phyloP scores from a whole-genome alignment of 2,329 filamentous ascomycete species.

The Neofusicoccum sp. region DNA sequence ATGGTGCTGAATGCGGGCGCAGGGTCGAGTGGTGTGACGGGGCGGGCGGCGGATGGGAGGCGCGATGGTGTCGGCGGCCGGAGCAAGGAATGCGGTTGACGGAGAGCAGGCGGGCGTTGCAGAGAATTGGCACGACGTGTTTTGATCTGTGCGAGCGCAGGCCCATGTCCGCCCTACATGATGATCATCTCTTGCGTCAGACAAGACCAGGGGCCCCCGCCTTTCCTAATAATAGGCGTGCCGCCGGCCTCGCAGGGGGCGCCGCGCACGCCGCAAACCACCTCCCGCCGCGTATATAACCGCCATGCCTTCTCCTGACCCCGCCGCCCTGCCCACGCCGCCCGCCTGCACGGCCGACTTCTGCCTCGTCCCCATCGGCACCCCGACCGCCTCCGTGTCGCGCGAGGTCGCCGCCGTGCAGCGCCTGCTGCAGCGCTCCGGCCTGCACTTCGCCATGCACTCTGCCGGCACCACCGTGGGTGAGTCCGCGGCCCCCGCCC shows the following conservation, averaged over 20 bases:
- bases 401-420: slow-evolving; percentile 86
- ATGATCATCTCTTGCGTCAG: not conserved
- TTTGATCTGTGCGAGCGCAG: slow-evolving; percentile 3
- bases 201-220: not conserved
- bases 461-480: slow-evolving; percentile 88
- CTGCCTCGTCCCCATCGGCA: slow-evolving; percentile 80
- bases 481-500: not conserved
- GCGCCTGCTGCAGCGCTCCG: slow-evolving; percentile 77
- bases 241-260: not conserved
- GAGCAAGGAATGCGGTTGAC: slow-evolving; percentile 16
- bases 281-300: not conserved
- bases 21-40: slow-evolving; percentile 9
- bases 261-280: not conserved
- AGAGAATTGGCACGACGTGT: slow-evolving; percentile 16
- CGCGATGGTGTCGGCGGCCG: slow-evolving; percentile 17
- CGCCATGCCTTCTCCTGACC: slow-evolving; percentile 21
- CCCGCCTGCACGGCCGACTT: slow-evolving; percentile 83
- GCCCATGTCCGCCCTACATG: not conserved
- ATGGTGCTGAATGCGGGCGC: slow-evolving; percentile 21
- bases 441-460: slow-evolving; percentile 85
- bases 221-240: slow-evolving; percentile 1
- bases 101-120: not conserved
- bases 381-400: slow-evolving; percentile 53
- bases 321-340: slow-evolving; percentile 58
- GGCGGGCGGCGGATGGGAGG: slow-evolving; percentile 1